phyloP scores from a whole-genome alignment of 345 rosid species.

The Orychophragmus violaceus region DNA sequence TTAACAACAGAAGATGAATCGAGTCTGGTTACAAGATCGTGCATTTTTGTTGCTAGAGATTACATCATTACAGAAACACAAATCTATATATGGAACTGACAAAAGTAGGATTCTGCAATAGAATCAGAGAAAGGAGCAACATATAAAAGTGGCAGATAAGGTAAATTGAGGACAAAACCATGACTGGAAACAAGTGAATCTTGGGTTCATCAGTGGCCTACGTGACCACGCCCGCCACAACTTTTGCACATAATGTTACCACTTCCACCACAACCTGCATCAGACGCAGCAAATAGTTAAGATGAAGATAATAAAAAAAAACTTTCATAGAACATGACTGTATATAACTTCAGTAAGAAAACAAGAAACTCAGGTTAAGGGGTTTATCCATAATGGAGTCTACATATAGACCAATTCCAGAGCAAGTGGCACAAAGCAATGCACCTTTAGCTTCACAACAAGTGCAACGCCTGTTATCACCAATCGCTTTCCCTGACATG shows the following conservation, averaged over 20 bases:
- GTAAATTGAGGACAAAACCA: neutral
- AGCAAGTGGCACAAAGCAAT: conserved; percentile 77
- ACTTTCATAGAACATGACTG: neutral
- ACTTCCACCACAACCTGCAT: conserved; percentile 83
- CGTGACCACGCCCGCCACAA: conserved; percentile 83
- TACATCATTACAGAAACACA: conserved; percentile 8
- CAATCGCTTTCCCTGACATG: conserved; percentile 56
- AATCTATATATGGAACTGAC: conserved; percentile 11
- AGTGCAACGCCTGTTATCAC: conserved; percentile 45
- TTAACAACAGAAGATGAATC: neutral
- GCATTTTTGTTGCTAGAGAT: neutral
- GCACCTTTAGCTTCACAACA: conserved; percentile 88
- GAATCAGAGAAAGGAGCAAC: conserved; percentile 4
- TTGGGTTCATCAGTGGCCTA: conserved; percentile 27
- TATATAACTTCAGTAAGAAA: neutral
- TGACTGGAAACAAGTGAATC: conserved; percentile 12
- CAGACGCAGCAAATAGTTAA: neutral
- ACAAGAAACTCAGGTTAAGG: neutral
- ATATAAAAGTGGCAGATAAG: neutral
- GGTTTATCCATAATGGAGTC: conserved; percentile 73
- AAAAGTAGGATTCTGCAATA: neutral
- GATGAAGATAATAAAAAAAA: neutral
- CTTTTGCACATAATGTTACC: conserved; percentile 77
- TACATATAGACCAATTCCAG: conserved; percentile 82
- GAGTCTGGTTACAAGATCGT: conserved; percentile 11